Evolutionary conservation across 306 rosid genomes (phyloP).

Genomic region (Fragaria nilgerrensis): DNA sequence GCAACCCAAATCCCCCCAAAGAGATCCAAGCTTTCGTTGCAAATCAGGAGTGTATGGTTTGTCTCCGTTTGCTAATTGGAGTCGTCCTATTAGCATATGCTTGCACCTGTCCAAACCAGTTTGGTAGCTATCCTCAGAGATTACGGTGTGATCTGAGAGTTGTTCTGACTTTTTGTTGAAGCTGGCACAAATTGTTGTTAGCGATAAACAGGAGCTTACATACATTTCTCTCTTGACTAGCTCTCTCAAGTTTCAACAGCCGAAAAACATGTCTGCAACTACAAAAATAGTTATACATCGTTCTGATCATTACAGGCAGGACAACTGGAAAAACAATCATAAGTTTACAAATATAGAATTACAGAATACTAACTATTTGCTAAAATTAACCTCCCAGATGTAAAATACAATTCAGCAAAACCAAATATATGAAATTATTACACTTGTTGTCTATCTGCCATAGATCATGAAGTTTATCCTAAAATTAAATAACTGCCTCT

Average conservation of each 20-base stretch:
- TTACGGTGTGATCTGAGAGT: background rate
- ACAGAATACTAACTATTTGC: background rate
- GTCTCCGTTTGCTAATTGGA: too few species aligned
- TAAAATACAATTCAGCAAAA: background rate
- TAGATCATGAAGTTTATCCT: slow-evolving; percentile 3
- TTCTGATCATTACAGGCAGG: background rate
- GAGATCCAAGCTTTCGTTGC: too few species aligned
- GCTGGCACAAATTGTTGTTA: background rate
- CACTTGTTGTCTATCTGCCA: slow-evolving; percentile 14
- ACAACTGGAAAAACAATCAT: background rate
- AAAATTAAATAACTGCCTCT: slow-evolving; percentile 4
- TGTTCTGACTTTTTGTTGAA: slow-evolving; percentile 8
- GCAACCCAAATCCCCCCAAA: too few species aligned
- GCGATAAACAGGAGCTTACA: slow-evolving; percentile 12
- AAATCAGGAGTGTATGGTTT: too few species aligned
- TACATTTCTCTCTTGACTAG: slow-evolving; percentile 5
- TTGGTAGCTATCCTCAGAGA: too few species aligned
- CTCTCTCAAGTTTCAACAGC: slow-evolving; percentile 15
- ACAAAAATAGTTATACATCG: background rate
- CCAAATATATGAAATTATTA: background rate
- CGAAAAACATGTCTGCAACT: background rate
- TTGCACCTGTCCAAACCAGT: too few species aligned
- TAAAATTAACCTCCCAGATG: slow-evolving; percentile 10
- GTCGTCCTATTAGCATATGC: too few species aligned
- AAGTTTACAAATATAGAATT: background rate